Conservation (phyloP, 2,329 filamentous ascomycete genomes). For the Fusarium chuoi region DNA sequence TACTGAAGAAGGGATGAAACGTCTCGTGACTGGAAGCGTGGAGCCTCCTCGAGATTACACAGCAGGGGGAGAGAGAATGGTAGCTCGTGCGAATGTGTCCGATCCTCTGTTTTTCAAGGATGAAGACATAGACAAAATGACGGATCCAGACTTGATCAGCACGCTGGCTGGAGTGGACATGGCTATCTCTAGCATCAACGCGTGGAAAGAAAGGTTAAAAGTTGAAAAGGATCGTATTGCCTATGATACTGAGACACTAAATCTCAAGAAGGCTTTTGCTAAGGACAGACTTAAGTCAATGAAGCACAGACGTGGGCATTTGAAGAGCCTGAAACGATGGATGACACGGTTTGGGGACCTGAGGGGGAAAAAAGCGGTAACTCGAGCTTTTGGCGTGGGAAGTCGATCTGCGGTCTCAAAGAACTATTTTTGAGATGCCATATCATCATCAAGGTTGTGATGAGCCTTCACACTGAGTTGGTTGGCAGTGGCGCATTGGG, state of each 20-base stretch:
- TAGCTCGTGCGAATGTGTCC: not conserved
- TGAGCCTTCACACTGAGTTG: not conserved
- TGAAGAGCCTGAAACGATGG: not conserved
- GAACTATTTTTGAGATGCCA: not conserved
- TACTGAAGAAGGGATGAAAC: not conserved
- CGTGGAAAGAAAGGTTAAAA: not conserved
- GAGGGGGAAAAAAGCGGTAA: not conserved
- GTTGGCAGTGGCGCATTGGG: not conserved
- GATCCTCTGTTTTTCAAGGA: not conserved
- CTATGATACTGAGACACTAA: accelerated
- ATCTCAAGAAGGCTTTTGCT: accelerated
- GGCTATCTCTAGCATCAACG: not conserved
- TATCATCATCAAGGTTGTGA: not conserved
- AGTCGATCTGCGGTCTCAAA: not conserved
- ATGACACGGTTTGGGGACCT: no score
- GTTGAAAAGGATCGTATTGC: accelerated
- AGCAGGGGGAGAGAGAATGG: accelerated
- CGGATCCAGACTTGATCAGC: not conserved
- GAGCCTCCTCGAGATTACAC: accelerated
- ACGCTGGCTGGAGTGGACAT: not conserved
- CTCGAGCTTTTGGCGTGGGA: accelerated
- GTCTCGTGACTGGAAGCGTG: not conserved
- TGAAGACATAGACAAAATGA: not conserved
- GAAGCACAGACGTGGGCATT: not conserved
- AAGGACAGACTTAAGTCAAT: accelerated